Evolutionary conservation across 116 monocot species (phyloP).

Genomic region (Phalaenopsis hybrid): DNA sequence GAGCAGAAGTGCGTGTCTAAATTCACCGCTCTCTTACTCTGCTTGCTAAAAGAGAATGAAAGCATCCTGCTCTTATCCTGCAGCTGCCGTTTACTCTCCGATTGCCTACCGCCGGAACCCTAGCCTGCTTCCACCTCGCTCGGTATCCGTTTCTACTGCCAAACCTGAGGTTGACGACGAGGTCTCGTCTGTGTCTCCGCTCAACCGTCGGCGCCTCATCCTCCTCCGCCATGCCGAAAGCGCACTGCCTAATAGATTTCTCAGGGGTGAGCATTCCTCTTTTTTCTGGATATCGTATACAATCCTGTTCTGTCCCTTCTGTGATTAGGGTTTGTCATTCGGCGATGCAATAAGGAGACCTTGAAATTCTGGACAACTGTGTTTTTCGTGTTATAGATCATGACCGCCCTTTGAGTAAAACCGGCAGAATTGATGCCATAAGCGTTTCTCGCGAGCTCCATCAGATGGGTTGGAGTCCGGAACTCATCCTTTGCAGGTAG

Average conservation of each 20-base stretch:
- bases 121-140: slow-evolving; percentile 9
- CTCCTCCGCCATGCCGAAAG: slow-evolving; percentile 95
- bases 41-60: not conserved
- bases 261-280: slow-evolving; percentile 37
- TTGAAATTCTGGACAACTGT: not conserved
- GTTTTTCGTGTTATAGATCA: slow-evolving; percentile 45
- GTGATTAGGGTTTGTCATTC: slow-evolving; percentile 5
- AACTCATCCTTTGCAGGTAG: slow-evolving; percentile 80
- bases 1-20: too few relatives aligned
- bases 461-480: slow-evolving; percentile 86
- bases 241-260: slow-evolving; percentile 33
- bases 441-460: slow-evolving; percentile 57
- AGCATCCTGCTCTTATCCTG: not conserved
- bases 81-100: not conserved
- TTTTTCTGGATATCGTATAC: not conserved
- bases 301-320: not conserved
- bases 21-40: too few relatives aligned
- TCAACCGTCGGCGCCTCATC: slow-evolving; percentile 50
- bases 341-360: not conserved
- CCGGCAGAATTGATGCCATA: slow-evolving; percentile 54
- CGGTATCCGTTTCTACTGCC: slow-evolving; percentile 37
- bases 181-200: not conserved
- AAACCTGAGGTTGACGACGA: slow-evolving; percentile 15
- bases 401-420: slow-evolving; percentile 68
- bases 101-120: slow-evolving; percentile 8